These are phyloP conservation scores for Calonectria henricotiae DNA, from an alignment of 2,329 filamentous ascomycete species.

Conservation along the genomic window DNA sequence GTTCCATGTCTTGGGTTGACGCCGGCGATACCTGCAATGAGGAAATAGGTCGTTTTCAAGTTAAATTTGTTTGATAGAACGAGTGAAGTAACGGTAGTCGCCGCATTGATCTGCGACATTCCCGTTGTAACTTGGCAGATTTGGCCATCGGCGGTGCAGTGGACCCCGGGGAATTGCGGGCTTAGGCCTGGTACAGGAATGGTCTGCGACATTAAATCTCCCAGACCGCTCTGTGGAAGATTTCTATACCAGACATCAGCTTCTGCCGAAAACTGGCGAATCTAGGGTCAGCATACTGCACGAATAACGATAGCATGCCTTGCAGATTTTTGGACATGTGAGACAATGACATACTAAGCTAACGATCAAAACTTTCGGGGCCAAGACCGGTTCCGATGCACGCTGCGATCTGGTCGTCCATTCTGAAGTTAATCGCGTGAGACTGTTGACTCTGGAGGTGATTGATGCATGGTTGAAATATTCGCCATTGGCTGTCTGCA, in stretches of 20 bases:
- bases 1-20: conserved; percentile 40
- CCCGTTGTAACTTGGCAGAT: conserved; percentile 40
- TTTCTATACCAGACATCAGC: conserved; percentile 34
- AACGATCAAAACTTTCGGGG: conserved; percentile 34
- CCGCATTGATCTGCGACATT: conserved; percentile 43
- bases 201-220: conserved; percentile 30
- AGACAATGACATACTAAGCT: conserved; percentile 24
- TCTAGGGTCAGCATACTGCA: neutral
- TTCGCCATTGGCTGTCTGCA: neutral
- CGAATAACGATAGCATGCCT: neutral
- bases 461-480: neutral
- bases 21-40: conserved; percentile 41
- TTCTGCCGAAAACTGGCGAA: conserved; percentile 30
- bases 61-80: conserved; percentile 34
- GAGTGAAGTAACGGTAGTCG: conserved; percentile 33
- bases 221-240: conserved; percentile 33
- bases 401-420: neutral
- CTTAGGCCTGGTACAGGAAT: conserved; percentile 34
- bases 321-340: neutral
- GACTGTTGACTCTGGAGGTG: neutral
- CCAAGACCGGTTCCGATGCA: neutral
- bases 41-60: conserved; percentile 41
- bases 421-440: conserved; percentile 1
- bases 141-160: conserved; percentile 33
- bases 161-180: conserved; percentile 31